These are phyloP conservation scores for Allomyces macrogynus DNA, from an alignment of 192 early-diverging fungal species.

Conservation along the genomic window DNA sequence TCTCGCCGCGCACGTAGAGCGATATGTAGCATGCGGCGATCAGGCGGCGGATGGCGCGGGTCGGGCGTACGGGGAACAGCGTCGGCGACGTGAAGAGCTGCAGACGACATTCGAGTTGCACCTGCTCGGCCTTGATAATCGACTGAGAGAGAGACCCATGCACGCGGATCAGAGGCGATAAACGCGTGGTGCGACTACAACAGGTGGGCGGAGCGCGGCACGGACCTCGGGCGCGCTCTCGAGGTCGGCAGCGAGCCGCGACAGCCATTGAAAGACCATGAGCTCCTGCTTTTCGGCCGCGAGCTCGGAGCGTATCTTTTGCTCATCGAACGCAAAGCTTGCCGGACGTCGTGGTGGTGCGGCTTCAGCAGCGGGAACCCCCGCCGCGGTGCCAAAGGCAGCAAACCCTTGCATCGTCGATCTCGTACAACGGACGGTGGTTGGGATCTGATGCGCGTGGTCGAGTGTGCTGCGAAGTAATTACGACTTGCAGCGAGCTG, in stretches of 20 bases:
- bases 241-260: background rate
- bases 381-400: no score
- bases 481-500: no score
- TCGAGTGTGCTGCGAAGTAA: no score
- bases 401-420: no score
- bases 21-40: background rate
- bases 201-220: no score
- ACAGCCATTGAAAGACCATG: background rate
- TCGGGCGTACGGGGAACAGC: background rate
- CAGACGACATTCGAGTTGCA: background rate
- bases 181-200: no score
- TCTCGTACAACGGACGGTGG: no score
- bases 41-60: background rate
- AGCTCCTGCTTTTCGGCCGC: background rate
- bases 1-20: background rate
- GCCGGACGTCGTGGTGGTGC: no score
- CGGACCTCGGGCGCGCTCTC: background rate
- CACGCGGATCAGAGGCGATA: no score
- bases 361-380: no score
- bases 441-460: no score
- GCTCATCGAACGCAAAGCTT: no score
- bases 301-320: background rate
- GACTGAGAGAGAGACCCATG: background rate
- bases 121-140: background rate
- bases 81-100: background rate